Base-by-base conservation (phyloP, 805 yeast species). In the Sporopachydermia quercuum region DNA sequence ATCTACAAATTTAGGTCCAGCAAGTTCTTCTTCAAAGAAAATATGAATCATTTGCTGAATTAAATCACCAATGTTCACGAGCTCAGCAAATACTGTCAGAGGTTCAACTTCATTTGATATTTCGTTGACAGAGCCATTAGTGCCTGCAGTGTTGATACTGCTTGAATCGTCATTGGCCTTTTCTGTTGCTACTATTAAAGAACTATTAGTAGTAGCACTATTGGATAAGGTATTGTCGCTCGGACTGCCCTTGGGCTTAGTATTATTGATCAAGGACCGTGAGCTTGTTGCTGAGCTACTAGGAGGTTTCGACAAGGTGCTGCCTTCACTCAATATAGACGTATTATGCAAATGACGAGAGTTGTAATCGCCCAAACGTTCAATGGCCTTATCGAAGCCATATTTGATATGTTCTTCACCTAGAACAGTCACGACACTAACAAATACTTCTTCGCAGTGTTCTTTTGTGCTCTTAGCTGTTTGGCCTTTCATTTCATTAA, bases 21-120 rank as follows among this genome's bases (percentile, higher is more conserved):
- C 65, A 47, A 89, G 66, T 54, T 89, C 97, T 54, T 83, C 87
- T 49, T 81, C 80, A 59, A 85, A 89, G 49, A 91, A 91, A 4
- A 85, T 83, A 39, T 82, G 86, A 36, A 87, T 62, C 93, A 89
- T 84, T 54, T 89, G 96, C 50, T 85, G 78, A 16, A 91, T 83
- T 42, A 89, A 63, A 56, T 89, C 98, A 3, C 96, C 96, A 43
- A 84, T 77, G 49, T 87, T 91, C 27, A 91, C 91, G 42, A 91
- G 67, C 53, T 89, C 96, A 14, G 93, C 80, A 49, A 91, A 89
- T 36, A 82, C 74, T 0, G 79, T 79, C 40, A 89, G 64, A 0
- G 97, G 97, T 45, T 81, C 93, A n/a, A 82, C 78, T 4, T 69
- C 65, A 16, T 42, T 45, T 3, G 47, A 42, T 3, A 49, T 37